phyloP scores from a whole-genome alignment of 139 green algal genomes.

The Chlorella sorokiniana region DNA sequence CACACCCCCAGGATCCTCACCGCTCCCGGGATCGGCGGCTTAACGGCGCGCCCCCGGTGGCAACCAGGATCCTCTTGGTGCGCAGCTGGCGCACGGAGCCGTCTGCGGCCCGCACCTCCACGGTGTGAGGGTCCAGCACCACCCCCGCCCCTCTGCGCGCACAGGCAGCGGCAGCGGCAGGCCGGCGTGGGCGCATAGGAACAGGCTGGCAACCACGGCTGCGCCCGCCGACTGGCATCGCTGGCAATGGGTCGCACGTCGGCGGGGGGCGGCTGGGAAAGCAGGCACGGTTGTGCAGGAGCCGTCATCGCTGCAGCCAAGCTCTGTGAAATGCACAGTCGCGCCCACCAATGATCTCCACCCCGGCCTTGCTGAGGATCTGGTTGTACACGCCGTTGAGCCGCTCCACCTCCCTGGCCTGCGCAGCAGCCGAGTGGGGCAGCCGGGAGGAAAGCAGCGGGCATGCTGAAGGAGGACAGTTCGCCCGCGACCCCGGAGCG shows the following conservation, averaged over 20 bases:
- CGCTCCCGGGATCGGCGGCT: conserved; percentile 80
- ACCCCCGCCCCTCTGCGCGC: conserved; percentile 77
- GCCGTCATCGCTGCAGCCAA: too few species aligned
- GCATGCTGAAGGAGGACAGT: background rate
- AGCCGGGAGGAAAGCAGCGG: background rate
- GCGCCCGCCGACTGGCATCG: too few species aligned
- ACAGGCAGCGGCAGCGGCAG: background rate
- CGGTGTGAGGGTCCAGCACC: conserved; percentile 87
- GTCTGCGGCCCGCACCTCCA: conserved; percentile 65
- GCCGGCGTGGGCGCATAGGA: too few species aligned
- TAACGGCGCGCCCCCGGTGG: conserved; percentile 82
- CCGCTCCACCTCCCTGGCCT: conserved; percentile 91
- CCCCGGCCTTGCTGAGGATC: conserved; percentile 78
- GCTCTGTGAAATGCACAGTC: background rate
- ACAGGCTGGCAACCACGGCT: too few species aligned
- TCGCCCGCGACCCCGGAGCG: too few species aligned
- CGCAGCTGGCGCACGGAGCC: conserved; percentile 51
- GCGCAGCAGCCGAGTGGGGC: background rate
- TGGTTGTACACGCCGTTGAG: conserved; percentile 93
- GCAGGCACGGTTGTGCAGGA: too few species aligned
- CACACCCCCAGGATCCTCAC: conserved; percentile 23
- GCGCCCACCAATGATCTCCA: conserved; percentile 52
- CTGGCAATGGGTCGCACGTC: too few species aligned
- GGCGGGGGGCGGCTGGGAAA: too few species aligned
- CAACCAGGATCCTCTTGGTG: conserved; percentile 89